phyloP scores from a whole-genome alignment of 441 rosid genomes.

The Melastoma candidum region DNA sequence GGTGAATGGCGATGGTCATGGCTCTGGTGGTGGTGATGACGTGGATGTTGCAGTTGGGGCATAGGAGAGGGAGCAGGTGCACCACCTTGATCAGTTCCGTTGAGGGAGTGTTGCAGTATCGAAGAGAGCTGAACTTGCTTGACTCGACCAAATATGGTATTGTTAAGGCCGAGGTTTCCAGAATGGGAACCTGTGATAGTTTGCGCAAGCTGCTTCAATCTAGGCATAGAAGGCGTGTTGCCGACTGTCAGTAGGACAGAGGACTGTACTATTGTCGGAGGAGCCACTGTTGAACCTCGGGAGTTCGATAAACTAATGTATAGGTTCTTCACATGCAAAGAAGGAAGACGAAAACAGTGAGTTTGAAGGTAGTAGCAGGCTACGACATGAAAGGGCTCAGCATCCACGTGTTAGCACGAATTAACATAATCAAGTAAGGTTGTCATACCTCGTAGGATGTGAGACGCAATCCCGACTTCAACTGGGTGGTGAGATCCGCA shows the following conservation, averaged over 20 bases:
- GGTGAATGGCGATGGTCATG: constrained; percentile 30
- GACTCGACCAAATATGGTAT: constrained; percentile 75
- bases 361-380: neutral
- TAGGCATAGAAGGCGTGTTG: constrained; percentile 39
- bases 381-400: neutral
- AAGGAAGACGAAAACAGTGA: neutral
- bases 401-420: neutral
- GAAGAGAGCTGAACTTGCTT: constrained; percentile 89
- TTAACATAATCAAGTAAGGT: neutral
- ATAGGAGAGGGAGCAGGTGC: constrained; percentile 27
- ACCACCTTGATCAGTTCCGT: constrained; percentile 40
- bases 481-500: constrained; percentile 50
- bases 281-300: constrained; percentile 57
- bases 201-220: constrained; percentile 74
- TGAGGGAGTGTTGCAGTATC: constrained; percentile 47
- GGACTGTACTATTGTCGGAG: constrained; percentile 67
- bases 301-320: constrained; percentile 58
- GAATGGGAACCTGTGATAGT: constrained; percentile 67
- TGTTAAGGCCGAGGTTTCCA: constrained; percentile 72
- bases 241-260: constrained; percentile 68
- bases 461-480: constrained; percentile 64
- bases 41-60: constrained; percentile 33
- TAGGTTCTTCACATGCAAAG: constrained; percentile 48
- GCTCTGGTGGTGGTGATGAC: constrained; percentile 23
- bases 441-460: constrained; percentile 52